These are phyloP conservation scores for Auxenochlorella protothecoides DNA, from an alignment of 139 green algal genomes.

Conservation along the genomic window DNA sequence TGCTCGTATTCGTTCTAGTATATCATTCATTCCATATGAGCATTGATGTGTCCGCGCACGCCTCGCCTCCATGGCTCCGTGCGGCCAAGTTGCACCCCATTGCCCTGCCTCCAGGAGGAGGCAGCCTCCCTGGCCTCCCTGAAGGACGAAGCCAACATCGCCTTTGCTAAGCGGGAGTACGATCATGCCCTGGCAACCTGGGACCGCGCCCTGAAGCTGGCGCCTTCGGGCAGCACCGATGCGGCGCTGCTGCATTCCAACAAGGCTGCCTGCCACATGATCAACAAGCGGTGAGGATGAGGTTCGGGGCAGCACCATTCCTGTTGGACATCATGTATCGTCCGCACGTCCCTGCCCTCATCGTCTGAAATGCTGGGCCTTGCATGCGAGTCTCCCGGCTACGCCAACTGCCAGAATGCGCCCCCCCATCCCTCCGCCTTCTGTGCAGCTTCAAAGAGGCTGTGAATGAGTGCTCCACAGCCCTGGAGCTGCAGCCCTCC, in stretches of 20 bases:
- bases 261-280: conserved; percentile 70
- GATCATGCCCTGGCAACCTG: conserved; percentile 55
- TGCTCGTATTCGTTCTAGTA: too few relatives aligned
- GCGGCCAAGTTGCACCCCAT: neutral
- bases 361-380: too few relatives aligned
- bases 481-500: conserved; percentile 45
- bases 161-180: conserved; percentile 65
- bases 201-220: conserved; percentile 51
- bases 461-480: conserved; percentile 58
- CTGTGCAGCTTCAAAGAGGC: conserved; percentile 68
- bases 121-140: conserved; percentile 24
- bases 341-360: too few relatives aligned
- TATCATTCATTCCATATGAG: neutral
- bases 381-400: too few relatives aligned
- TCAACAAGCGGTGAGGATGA: conserved; percentile 42
- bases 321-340: too few relatives aligned
- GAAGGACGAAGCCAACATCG: conserved; percentile 54
- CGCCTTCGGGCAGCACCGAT: conserved; percentile 38
- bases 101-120: neutral
- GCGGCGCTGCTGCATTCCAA: conserved; percentile 59
- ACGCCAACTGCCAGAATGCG: too few relatives aligned
- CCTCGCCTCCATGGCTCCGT: conserved; percentile 1
- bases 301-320: neutral
- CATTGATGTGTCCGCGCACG: neutral
- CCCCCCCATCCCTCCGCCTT: too few relatives aligned